Base-by-base conservation (phyloP, 208 protist genomes). In the Leishmania lainsoni region DNA sequence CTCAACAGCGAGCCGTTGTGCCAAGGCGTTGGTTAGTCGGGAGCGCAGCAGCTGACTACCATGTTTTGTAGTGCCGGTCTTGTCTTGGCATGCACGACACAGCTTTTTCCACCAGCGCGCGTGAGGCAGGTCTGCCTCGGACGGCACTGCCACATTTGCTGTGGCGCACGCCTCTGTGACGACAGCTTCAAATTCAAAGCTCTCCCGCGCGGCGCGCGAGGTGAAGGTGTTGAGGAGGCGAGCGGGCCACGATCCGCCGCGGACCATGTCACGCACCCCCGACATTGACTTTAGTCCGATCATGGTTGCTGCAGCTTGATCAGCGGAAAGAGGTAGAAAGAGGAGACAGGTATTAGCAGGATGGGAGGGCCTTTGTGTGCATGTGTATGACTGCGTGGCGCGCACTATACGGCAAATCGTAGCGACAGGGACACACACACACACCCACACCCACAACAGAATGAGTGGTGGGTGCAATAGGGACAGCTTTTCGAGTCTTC, bases 51-150 rank as follows among this genome's bases (percentile, higher is more conserved):
- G 74, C 39, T 78, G 66, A 45, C 85, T 90, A 32, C 95, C 95
- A 81, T 92, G 89, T 58, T 80, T 81, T 16, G 92, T 94, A 8
- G 81, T 90, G 45, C 82, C 74, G 22, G 76, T 86, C 78, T 97
- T 98, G 12, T 95, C 84, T 72, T 77, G 86, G 77, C 93, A 97
- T 1, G 95, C 95, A 1, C 78, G 73, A 75, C 95, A 97, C 6
- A 98, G 87, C 81, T 97, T 98, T 65, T 90, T 88, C 93, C 95
- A 98, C 89, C 90, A 95, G 39, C 87, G 86, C 65, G 79, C 87
- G 76, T 96, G 81, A 4, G 87, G 80, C 61, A 98, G 49, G 16
- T 92, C 81, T 35, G 79, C 80, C 52, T 90, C 86, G 1, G 85
- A 81, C 10, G 92, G 90, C 51, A 89, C 78, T 26, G 84, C 82